phyloP scores from a whole-genome alignment of 1,139 yeast genomes.

The Candida glucosophila region DNA sequence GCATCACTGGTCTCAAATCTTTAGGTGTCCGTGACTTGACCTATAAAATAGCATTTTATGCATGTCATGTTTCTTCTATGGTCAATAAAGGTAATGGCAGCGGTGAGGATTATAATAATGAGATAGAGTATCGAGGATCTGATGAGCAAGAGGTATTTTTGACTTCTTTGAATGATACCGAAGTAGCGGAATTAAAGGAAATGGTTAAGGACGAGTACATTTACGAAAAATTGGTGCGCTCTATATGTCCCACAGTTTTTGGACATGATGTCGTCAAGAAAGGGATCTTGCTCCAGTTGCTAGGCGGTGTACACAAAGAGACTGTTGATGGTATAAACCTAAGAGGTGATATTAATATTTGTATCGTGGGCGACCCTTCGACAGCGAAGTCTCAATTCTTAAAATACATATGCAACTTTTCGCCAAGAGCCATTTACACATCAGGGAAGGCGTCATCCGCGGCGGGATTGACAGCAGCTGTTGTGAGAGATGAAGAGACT shows the following conservation, averaged over 20 bases:
- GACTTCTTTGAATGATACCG: conserved; percentile 72
- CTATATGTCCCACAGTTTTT: conserved; percentile 94
- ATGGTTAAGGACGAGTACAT: conserved; percentile 91
- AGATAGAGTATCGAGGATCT: conserved; percentile 26
- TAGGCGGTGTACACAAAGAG: conserved; percentile 93
- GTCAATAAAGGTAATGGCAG: conserved; percentile 40
- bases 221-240: conserved; percentile 76
- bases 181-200: conserved; percentile 72
- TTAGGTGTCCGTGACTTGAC: conserved; percentile 93
- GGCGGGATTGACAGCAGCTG: conserved; percentile 98
- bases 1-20: conserved; percentile 77
- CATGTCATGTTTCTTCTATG: conserved; percentile 72
- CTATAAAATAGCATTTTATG: conserved; percentile 83
- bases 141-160: conserved; percentile 74
- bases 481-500: conserved; percentile 93
- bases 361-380: conserved; percentile 98
- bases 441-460: conserved; percentile 99
- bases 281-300: conserved; percentile 78
- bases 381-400: conserved; percentile 95
- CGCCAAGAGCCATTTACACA: conserved; percentile 93
- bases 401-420: conserved; percentile 84
- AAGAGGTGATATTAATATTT: conserved; percentile 95
- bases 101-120: conserved; percentile 16
- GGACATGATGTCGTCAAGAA: conserved; percentile 94
- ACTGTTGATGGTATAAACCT: conserved; percentile 93